phyloP scores from a whole-genome alignment of 306 rosid species.

The Vachellia pachyceras region DNA sequence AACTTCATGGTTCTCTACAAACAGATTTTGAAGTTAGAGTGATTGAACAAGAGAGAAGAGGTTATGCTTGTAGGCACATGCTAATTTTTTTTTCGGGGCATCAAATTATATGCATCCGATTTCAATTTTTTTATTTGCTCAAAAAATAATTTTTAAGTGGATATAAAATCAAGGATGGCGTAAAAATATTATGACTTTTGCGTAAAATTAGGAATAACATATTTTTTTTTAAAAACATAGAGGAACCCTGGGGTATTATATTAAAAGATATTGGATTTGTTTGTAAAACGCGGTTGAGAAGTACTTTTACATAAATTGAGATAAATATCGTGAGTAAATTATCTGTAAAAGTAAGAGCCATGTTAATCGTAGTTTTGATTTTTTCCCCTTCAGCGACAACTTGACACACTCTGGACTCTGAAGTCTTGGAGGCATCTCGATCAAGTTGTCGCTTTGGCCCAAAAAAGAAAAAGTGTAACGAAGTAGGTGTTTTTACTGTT shows the following conservation, averaged over 20 bases:
- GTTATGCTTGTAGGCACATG: not conserved
- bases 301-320: no score
- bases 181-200: not conserved
- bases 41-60: constrained; percentile 1
- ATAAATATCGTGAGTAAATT: no score
- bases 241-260: no score
- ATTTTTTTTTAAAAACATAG: not conserved
- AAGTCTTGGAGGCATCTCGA: not conserved
- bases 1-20: constrained; percentile 76
- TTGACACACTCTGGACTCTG: no score
- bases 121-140: not conserved
- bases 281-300: no score
- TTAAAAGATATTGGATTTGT: not conserved
- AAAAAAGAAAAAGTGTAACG: not conserved
- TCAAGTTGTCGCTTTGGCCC: not conserved
- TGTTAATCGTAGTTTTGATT: not conserved
- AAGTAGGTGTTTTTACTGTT: not conserved
- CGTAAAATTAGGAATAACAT: not conserved
- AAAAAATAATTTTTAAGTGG: not conserved
- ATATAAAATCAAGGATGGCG: not conserved
- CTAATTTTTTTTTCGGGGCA: no score
- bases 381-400: no score
- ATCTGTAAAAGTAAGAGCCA: no score
- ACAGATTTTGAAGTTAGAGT: not conserved
- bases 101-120: no score